Base-by-base conservation (phyloP, 2,329 filamentous ascomycete species). In the Cladorrhinum sp. region DNA sequence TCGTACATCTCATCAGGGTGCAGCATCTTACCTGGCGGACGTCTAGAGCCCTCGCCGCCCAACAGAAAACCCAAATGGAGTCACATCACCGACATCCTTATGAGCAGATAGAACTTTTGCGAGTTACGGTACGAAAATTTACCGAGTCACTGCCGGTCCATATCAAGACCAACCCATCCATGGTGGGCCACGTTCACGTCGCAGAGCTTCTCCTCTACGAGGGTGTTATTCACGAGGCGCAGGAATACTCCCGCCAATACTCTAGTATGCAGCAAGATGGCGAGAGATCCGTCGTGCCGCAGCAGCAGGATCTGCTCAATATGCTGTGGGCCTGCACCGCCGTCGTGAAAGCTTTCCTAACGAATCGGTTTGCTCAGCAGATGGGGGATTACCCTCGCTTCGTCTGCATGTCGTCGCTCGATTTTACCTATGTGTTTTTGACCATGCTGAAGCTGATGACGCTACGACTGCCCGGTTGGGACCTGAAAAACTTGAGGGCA, bases 21-120 rank as follows among this genome's bases (percentile, higher is more conserved):
- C 80, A 83, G 69, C 77, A 79, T 65, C 71, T 83, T 1, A 72
- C 77, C 0, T 80, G 83, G 65, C 74, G 75, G 4, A 80, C 82
- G 45, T 75, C 76, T 4, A 66, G 76, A 25, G 75, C 76, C 1
- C 73, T 81, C 64, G 64, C 64, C 64, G 64, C 64, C 72, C 69
- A 63, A 67, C 56, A 64, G 57, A 36, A 49, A 65, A 67, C 25
- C 45, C 16, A 27, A 64, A 45, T 69, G 72, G 53, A 72, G 54
- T 29, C 57, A 64, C 2, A 64, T 79, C 32, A 36, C 32, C 32
- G 16, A 3, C 76, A 79, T 12, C 67, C 80, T 9, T 68, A 68
- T 3, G 72, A 77, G 65, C 69, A 80, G 22, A 70, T 83, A 10
- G 73, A 74, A 73, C 0, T 78, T 82, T 48, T 74, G 77, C 55